Evolutionary conservation across 495 filamentous ascomycete species (phyloP), one percentile per base, ranked within the genome.

Genomic region (Thermochaetoides thermophila): DNA sequence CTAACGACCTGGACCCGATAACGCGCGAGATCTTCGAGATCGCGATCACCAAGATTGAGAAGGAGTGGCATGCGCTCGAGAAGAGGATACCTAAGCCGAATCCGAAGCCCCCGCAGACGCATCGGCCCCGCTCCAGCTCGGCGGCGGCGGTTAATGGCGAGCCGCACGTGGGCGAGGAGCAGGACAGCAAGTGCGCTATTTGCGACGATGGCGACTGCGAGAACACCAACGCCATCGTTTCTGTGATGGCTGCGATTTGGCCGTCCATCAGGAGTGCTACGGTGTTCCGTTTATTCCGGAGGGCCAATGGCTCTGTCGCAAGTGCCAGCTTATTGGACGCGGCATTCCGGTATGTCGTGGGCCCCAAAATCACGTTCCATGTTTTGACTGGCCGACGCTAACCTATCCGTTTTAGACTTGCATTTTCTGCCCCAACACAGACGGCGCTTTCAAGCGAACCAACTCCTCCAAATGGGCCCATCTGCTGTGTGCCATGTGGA

Each of bases 181-280:
- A 93, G 47, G 89, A 96, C 45, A 92, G 75, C 52, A 96, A 95
- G 53, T 99, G 89, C 48, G 87, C 81, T 19, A 91, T 99, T 30
- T 99, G 89, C 43, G 89, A 96, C 50, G 89, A 96, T 50, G 91
- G 89, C 18, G 89, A 99, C 47, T 96, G 91, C 46, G 89, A 96
- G 59, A 99, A 96, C 52, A 84, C 86, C n/a, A 99, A 99, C 55
- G 91, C 89, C 5, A 99, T 99, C 48, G 91, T 99, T 99, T 97
- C 57, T 99, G 89, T 45, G 89, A 99, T 50, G 91, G 89, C 7
- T 96, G 89, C 56, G 89, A 99, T 59, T 63, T 96, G 15, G 89
- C 89, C 4, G 89, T 99, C 24, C 89, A 99, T 54, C 89, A 99
- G 50, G 89, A 99, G 55, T 99, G 91, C 57, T 99, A 97, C 60